Conservation (phyloP, 2,329 filamentous ascomycete genomes). For the Aspergillus aculeatinus region DNA sequence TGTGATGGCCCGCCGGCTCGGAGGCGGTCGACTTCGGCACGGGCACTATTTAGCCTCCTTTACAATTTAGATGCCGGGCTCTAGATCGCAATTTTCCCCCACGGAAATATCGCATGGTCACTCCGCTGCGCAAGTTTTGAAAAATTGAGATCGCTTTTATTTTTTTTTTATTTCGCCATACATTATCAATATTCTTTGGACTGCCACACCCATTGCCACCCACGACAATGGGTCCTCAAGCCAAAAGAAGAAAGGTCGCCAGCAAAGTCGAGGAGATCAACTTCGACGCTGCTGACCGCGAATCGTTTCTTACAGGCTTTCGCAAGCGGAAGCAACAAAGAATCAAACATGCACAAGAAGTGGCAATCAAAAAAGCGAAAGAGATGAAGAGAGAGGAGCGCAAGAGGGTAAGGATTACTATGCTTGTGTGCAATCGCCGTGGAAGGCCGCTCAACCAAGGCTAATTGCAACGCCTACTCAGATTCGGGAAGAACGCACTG, state of each 20-base stretch:
- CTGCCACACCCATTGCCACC: background rate
- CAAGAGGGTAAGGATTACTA: conserved; percentile 62
- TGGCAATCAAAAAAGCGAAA: conserved; percentile 71
- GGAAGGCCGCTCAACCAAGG: background rate
- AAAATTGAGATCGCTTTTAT: background rate
- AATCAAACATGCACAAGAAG: conserved; percentile 79
- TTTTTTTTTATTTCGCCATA: background rate
- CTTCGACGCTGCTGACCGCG: conserved; percentile 76
- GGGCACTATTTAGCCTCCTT: conserved; percentile 28
- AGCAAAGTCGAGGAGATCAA: conserved; percentile 72
- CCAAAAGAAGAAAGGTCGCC: conserved; percentile 66
- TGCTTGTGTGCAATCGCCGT: background rate
- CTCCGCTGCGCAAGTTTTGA: background rate
- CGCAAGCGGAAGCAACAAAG: conserved; percentile 91
- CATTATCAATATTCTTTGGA: background rate
- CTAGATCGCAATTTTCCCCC: conserved; percentile 9
- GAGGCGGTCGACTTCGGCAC: conserved; percentile 34
- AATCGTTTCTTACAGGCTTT: conserved; percentile 91
- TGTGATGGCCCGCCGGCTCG: conserved; percentile 25
- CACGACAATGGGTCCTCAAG: conserved; percentile 52
- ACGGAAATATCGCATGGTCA: background rate
- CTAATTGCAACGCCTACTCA: conserved; percentile 39
- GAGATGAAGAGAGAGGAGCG: conserved; percentile 73
- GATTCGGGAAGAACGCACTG: conserved; percentile 79
- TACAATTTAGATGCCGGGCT: conserved; percentile 4